Base-by-base conservation (phyloP, 2,329 filamentous ascomycete species). In the Pseudodiploospora longispora region DNA sequence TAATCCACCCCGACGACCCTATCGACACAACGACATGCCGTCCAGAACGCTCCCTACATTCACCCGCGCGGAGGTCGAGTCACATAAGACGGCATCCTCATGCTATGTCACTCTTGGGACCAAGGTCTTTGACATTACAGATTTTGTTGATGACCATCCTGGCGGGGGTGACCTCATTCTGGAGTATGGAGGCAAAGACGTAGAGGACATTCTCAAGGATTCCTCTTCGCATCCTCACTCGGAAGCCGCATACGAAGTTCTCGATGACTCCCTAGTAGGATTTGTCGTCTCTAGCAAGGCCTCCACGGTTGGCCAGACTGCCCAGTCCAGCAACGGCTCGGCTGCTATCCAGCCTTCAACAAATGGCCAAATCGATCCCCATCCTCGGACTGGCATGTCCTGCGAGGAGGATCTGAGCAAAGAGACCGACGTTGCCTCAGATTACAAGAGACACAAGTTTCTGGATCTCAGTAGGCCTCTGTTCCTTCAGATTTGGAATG, bases 71-170 rank as follows among this genome's bases (percentile, higher is more conserved):
- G 87, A 98, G 62, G 82, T 98, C 59, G 80, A 83, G 64, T 72
- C 81, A 55, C 89, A 95, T 66, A 91, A 86, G 63, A 83, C 79
- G 38, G 70, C 71, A 40, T 79, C 88, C 60, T 95, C 88, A 40
- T 97, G 91, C 72, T 98, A 90, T 72, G 90, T 98, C 55, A 93
- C 87, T 3, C 74, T 96, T 43, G 90, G 88, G 50, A 76, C 78
- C 47, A 94, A 91, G 55, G 91, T 98, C 55, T 98, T 89, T 75
- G 91, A 98, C 71, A 77, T 98, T 51, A 96, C 93, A 47, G 80
- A 87, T 44, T 98, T 98, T 59, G 66, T 96, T 49, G 80, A 89
- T 42, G 83, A 89, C 53, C 93, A 98, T 62, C 93, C 93, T 27
- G 93, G 93, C 54, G 93, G 93, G 47, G 80, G 81, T 56, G 87